Base-by-base conservation (phyloP, 2,329 filamentous ascomycete genomes). In the Diplodia scrobiculata region DNA sequence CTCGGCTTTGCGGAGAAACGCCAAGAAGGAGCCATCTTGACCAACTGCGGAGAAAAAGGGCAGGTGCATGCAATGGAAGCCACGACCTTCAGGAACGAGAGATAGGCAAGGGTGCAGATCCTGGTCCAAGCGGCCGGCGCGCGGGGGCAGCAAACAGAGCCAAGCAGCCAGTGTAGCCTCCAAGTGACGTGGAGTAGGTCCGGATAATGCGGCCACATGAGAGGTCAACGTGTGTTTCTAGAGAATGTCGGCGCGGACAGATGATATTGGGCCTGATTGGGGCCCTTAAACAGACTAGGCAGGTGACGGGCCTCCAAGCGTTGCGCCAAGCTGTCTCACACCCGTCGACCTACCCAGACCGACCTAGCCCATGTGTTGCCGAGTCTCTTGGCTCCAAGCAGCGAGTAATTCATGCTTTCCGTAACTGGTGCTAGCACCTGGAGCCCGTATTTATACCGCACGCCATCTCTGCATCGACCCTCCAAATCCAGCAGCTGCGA, bases 401-500 rank as follows among this genome's bases (percentile, higher is more conserved):
- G 45, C 45, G 41, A 50, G 29, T 50, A 38, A 50, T 34, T 13
- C 25, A 60, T 60, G 48, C 48, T 29, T 32, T 41, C 41, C 11
- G 38, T 25, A 32, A 21, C 13, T 19, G 13, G 54, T 29, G 34
- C 17, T 7, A 38, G 54, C 13, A 7, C 3, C 13, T 13, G 17
- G 17, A 34, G 52, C n/a, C 41, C 41, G 58, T 50, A 50, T 62
- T 62, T 62, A 36, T 60, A 47, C 45, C 38, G 53, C 34, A n/a
- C 6, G 6, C 41, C 13, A 17, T n/a, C 11, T 21, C 34, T 45
- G 34, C 38, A 45, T 41, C 27, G 21, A 7, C 45, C 34, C 27
- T 48, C 58, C 58, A 17, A 50, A 62, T 62, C 27, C 45, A 62
- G 58, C 17, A 62, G 58, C 58, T 62, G 45, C 58, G n/a, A 48